Base-by-base conservation (phyloP, 2,329 filamentous ascomycete genomes). In the Fusarium proliferatum region DNA sequence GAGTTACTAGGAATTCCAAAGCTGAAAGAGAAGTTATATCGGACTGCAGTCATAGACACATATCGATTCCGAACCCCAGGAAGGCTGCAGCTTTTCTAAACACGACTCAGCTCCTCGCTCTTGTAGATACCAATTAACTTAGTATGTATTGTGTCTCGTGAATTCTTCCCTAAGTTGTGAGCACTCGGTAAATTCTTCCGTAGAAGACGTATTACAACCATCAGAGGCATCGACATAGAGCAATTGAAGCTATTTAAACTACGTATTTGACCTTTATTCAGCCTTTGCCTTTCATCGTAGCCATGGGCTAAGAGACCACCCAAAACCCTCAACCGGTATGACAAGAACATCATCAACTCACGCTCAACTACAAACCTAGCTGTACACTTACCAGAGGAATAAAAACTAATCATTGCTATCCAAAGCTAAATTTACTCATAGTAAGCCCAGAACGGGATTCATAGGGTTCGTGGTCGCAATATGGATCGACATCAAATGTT, bases 1-100 rank as follows among this genome's bases (percentile, higher is more conserved):
- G 61, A 76, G 60, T 9, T 61, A 39, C 30, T 64, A 49, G 38
- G 33, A 38, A 4, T 9, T 6, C 34, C 12, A 38, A 16, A 30
- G 10, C 16, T 53, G 17, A 28, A 33, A 7, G 10, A 15, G 7
- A 10, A 13, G n/a, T 6, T 28, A 6, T 1, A 26, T 17, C 2
- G 7, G 34, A 6, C 5, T 1, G 19, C 9, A 3, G 3, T 5
- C 12, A 23, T 19, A 34, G 11, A 10, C 10, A 34, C 3, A 13
- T 36, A 6, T 23, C 13, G 16, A 13, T 9, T 19, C n/a, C 8
- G 5, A 34, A 34, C 8, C 4, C 9, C 5, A 21, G 11, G 13
- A 28, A 28, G 3, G 12, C 7, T 5, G 7, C 2, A 6, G 19
- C 2, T 0, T 9, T 28, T 19, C 19, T 6, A 16, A 11, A 30